phyloP scores from a whole-genome alignment of 2,329 filamentous ascomycete genomes.

The Penicillium sp. region DNA sequence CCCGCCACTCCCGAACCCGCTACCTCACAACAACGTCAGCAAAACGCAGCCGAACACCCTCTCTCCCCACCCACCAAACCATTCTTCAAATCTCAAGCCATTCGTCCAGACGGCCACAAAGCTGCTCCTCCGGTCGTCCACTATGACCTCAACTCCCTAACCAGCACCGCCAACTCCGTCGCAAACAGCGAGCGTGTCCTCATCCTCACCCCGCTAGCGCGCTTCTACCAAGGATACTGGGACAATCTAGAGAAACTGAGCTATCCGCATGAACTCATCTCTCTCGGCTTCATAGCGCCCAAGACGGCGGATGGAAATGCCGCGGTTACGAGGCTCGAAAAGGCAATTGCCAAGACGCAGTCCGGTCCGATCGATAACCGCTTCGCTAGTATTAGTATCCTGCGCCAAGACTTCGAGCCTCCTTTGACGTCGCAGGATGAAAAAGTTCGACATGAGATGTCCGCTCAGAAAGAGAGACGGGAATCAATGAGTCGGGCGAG shows the following conservation, averaged over 20 bases:
- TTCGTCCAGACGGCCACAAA: slow-evolving; percentile 48
- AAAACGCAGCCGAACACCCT: slow-evolving; percentile 65
- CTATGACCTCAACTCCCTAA: slow-evolving; percentile 95
- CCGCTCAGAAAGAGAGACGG: slow-evolving; percentile 82
- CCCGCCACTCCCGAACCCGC: slow-evolving; percentile 50
- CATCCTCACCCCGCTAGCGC: slow-evolving; percentile 86
- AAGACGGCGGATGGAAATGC: slow-evolving; percentile 90
- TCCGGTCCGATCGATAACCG: slow-evolving; percentile 76
- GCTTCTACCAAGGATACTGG: slow-evolving; percentile 96
- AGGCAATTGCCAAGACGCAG: slow-evolving; percentile 82
- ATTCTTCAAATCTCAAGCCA: slow-evolving; percentile 66
- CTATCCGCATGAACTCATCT: slow-evolving; percentile 94
- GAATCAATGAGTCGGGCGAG: slow-evolving; percentile 91
- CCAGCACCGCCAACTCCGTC: slow-evolving; percentile 73
- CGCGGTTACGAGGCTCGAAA: slow-evolving; percentile 79
- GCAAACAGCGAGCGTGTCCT: slow-evolving; percentile 82
- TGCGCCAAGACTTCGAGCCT: slow-evolving; percentile 91
- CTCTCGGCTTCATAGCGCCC: slow-evolving; percentile 91
- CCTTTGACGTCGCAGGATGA: slow-evolving; percentile 80
- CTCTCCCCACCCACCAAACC: slow-evolving; percentile 74
- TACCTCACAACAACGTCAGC: slow-evolving; percentile 52
- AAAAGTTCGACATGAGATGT: slow-evolving; percentile 84
- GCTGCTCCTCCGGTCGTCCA: slow-evolving; percentile 82
- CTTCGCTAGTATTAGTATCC: slow-evolving; percentile 90
- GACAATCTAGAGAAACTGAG: slow-evolving; percentile 80